Conservation (phyloP, 2,329 filamentous ascomycete species). For the Pyrenophora teres region DNA sequence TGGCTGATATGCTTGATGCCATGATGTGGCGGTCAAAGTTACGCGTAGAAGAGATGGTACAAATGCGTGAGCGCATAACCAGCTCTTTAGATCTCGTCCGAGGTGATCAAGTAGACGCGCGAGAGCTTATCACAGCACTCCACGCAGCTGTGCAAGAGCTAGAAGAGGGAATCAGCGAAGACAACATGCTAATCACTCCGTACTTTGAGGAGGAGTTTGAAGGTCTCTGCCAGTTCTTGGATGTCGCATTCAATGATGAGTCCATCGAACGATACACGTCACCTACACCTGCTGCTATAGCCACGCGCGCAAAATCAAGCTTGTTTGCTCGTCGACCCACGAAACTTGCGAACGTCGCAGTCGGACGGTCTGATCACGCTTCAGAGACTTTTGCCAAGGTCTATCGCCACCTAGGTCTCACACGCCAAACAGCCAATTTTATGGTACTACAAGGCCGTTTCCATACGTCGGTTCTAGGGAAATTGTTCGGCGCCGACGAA, state of each 20-base stretch:
- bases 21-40: slow-evolving; percentile 44
- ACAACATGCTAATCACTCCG: slow-evolving; percentile 32
- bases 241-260: slow-evolving; percentile 28
- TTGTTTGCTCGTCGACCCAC: slow-evolving; percentile 47
- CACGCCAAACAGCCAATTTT: slow-evolving; percentile 23
- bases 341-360: slow-evolving; percentile 20
- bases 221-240: slow-evolving; percentile 45
- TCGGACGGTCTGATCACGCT: slow-evolving; percentile 13
- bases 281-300: slow-evolving; percentile 16
- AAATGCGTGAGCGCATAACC: slow-evolving; percentile 42
- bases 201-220: slow-evolving; percentile 48
- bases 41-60: slow-evolving; percentile 41
- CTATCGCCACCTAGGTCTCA: slow-evolving; percentile 33
- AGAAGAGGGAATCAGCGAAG: slow-evolving; percentile 35
- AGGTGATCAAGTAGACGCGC: slow-evolving; percentile 34
- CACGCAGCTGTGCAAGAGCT: slow-evolving; percentile 36
- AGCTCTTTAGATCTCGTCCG: slow-evolving; percentile 41
- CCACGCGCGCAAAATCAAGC: slow-evolving; percentile 33
- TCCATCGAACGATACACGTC: slow-evolving; percentile 7
- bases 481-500: slow-evolving; percentile 37
- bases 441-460: slow-evolving; percentile 37
- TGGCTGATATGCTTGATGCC: slow-evolving; percentile 54
- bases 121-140: slow-evolving; percentile 37
- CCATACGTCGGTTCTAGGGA: slow-evolving; percentile 36
- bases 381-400: slow-evolving; percentile 29